A percentile compares a stretch with the other conserved stretches of the same genome.
phyloP scores from a whole-genome alignment of 352 stramenopile species.

The Phytophthora cajani region DNA sequence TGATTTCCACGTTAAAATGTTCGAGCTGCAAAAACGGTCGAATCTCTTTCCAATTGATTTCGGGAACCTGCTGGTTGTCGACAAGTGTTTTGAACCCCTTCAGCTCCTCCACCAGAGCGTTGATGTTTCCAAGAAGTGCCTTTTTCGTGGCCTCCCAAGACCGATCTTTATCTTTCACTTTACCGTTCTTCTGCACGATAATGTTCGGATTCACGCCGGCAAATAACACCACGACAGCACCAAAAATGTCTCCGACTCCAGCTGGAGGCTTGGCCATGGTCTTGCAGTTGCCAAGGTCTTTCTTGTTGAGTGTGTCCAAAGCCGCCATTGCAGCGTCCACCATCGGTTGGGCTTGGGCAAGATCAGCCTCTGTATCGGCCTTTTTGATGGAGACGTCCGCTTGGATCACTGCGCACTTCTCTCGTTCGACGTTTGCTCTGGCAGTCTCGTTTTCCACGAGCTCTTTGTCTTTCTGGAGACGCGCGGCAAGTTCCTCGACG shows the following conservation, averaged over 20 bases:
- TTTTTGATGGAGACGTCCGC: slow-evolving; percentile 93
- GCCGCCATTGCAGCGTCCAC: slow-evolving; percentile 89
- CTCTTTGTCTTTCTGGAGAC: slow-evolving; percentile 91
- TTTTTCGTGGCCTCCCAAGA: slow-evolving; percentile 95
- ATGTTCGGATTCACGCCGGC: slow-evolving; percentile 76
- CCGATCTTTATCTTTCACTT: slow-evolving; percentile 94
- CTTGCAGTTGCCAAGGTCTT: slow-evolving; percentile 91
- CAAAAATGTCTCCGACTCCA: slow-evolving; percentile 90
- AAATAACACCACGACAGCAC: slow-evolving; percentile 79
- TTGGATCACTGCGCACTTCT: slow-evolving; percentile 93
- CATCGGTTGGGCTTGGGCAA: slow-evolving; percentile 80
- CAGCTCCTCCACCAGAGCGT: slow-evolving; percentile 93
- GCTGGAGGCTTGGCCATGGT: slow-evolving; percentile 92
- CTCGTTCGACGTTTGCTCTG: slow-evolving; percentile 90
- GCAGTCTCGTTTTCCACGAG: slow-evolving; percentile 93
- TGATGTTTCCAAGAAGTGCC: slow-evolving; percentile 91
- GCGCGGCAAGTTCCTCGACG: slow-evolving; percentile 93
- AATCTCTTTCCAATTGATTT: slow-evolving; percentile 86
- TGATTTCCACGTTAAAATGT: slow-evolving; percentile 82
- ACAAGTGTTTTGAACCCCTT: slow-evolving; percentile 82
- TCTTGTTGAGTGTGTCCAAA: slow-evolving; percentile 91
- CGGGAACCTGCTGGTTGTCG: slow-evolving; percentile 69
- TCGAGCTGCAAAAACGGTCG: slow-evolving; percentile 80
- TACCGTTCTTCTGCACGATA: slow-evolving; percentile 92
- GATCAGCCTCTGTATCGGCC: slow-evolving; percentile 77